A percentile compares a stretch with the other conserved stretches of the same genome.
phyloP scores from a whole-genome alignment of 192 early-diverging fungal species.

The Mortierella claussenii region DNA sequence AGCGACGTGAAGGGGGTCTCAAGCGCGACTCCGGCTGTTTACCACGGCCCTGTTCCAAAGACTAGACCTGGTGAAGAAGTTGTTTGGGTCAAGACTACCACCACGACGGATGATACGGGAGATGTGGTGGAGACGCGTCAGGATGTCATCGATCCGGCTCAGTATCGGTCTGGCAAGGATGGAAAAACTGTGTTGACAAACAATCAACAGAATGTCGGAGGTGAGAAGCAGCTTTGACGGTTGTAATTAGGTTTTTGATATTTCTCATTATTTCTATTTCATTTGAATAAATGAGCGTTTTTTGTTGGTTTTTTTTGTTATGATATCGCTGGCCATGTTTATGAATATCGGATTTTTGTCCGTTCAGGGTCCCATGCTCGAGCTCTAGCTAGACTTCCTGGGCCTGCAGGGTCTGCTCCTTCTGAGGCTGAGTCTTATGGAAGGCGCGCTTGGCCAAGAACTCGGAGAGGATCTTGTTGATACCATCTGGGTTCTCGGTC shows the following conservation, averaged over 20 bases:
- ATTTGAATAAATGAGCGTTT: neutral
- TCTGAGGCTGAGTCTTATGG: too few species aligned
- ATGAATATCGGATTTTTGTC: neutral
- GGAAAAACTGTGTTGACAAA: neutral
- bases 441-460: neutral
- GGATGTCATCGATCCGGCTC: neutral
- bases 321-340: too few species aligned
- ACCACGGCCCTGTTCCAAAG: slow-evolving; percentile 12
- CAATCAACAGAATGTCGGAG: too few species aligned
- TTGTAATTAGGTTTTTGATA: neutral
- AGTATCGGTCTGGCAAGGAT: neutral
- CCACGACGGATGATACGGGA: slow-evolving; percentile 6
- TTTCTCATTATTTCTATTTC: neutral
- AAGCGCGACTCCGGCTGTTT: slow-evolving; percentile 1
- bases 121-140: slow-evolving; percentile 27
- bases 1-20: too few species aligned
- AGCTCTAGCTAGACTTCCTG: neutral
- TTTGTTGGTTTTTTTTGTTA: too few species aligned
- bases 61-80: slow-evolving; percentile 15
- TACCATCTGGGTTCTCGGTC: neutral
- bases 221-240: neutral
- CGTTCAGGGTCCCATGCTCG: neutral
- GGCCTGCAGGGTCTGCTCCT: too few species aligned
- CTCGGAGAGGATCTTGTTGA: neutral
- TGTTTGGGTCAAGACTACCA: slow-evolving; percentile 35